Evolutionary conservation across 2,329 filamentous ascomycete genomes (phyloP).

Genomic region (Stachybotrys elegans): DNA sequence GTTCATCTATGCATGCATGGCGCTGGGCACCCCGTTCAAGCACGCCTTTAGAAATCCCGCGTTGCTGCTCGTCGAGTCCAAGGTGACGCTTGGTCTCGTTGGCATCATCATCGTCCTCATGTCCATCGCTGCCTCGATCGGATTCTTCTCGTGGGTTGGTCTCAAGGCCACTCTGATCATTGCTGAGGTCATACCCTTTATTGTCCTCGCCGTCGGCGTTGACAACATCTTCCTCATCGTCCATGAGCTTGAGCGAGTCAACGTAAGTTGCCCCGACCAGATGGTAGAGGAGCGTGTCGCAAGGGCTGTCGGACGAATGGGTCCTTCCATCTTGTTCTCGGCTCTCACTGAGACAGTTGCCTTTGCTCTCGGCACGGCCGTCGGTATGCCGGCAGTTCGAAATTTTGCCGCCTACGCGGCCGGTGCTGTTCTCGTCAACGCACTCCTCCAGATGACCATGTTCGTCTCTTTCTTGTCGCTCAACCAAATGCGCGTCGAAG

Average conservation of each 20-base stretch:
- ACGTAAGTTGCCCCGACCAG: conserved; percentile 84
- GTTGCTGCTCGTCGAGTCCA: conserved; percentile 86
- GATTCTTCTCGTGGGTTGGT: conserved; percentile 85
- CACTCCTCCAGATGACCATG: conserved; percentile 93
- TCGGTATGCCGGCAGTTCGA: conserved; percentile 94
- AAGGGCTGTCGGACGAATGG: conserved; percentile 89
- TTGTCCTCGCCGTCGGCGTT: conserved; percentile 92
- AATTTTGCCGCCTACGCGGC: conserved; percentile 98
- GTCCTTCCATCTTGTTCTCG: conserved; percentile 91
- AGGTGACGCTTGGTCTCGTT: conserved; percentile 90
- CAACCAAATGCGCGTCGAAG: conserved; percentile 88
- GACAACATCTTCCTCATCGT: conserved; percentile 99
- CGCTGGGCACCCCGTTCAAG: conserved; percentile 77
- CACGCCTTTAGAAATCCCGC: conserved; percentile 79
- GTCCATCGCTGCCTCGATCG: conserved; percentile 94
- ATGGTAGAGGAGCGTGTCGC: conserved; percentile 81
- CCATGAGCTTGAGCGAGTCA: conserved; percentile 94
- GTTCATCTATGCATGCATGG: conserved; percentile 95
- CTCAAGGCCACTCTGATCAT: conserved; percentile 97
- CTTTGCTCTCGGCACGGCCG: conserved; percentile 87
- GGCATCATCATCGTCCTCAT: conserved; percentile 95
- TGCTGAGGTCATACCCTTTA: conserved; percentile 95
- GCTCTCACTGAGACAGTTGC: conserved; percentile 92
- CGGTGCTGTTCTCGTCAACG: conserved; percentile 94
- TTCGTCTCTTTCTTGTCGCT: conserved; percentile 88